These are phyloP conservation scores for Aspergillus incahuasiensis DNA, from an alignment of 495 filamentous ascomycete species.

Conservation along the genomic window DNA sequence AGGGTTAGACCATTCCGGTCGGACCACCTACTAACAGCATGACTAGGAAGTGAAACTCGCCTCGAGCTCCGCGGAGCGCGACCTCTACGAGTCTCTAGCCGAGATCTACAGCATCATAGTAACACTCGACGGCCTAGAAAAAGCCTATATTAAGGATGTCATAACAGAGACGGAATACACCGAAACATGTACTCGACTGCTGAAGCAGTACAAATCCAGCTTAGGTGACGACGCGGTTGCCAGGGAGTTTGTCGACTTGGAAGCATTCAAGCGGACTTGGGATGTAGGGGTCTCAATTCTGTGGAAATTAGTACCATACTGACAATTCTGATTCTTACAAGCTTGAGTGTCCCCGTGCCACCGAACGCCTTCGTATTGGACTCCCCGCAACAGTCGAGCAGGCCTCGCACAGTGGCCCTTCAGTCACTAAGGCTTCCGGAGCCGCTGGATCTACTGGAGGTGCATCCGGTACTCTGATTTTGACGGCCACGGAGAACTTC, in stretches of 20 bases:
- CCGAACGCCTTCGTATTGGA: conserved; percentile 85
- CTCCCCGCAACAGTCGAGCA: conserved; percentile 66
- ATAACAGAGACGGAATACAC: conserved; percentile 90
- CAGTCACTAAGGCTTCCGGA: conserved; percentile 39
- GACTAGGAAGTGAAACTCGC: conserved; percentile 86
- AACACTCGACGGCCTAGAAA: conserved; percentile 91
- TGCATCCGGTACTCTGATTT: conserved; percentile 68
- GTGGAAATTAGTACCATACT: neutral
- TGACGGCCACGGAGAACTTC: conserved; percentile 91
- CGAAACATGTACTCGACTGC: conserved; percentile 82
- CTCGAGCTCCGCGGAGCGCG: conserved; percentile 77
- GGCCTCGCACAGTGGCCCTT: conserved; percentile 38
- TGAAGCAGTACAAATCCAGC: conserved; percentile 97
- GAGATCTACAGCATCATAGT: conserved; percentile 98
- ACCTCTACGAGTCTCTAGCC: conserved; percentile 91
- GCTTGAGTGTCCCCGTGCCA: conserved; percentile 93
- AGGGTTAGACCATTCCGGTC: neutral
- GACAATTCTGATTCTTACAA: conserved; percentile 26
- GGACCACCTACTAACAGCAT: conserved; percentile 19
- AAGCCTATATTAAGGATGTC: conserved; percentile 94
- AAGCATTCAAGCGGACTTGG: conserved; percentile 92
- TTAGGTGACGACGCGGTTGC: conserved; percentile 81
- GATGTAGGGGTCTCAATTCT: conserved; percentile 54
- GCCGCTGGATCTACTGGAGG: conserved; percentile 37
- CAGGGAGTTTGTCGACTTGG: conserved; percentile 76